Conservation (phyloP, 352 stramenopile species). For the Globisporangium lucens region DNA sequence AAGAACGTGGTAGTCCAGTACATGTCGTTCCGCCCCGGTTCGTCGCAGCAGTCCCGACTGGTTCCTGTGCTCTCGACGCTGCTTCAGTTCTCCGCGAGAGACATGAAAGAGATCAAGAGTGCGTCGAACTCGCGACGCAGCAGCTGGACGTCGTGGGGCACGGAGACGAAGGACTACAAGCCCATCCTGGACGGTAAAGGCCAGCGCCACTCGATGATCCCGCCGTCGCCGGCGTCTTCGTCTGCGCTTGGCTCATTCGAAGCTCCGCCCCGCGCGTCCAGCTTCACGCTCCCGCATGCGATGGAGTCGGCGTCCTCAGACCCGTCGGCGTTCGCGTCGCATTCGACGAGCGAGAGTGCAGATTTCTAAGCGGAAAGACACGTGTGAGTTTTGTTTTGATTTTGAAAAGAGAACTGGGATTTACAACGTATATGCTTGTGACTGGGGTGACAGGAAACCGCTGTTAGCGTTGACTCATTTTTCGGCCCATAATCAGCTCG, state of each 20-base stretch:
- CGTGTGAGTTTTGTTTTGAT: constrained; percentile 1
- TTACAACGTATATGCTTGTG: background rate
- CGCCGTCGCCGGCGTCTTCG: constrained; percentile 14
- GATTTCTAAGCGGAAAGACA: constrained; percentile 51
- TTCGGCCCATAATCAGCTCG: constrained; percentile 83
- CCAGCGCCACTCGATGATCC: constrained; percentile 28
- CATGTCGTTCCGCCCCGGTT: constrained; percentile 84
- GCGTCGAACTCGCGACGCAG: constrained; percentile 45
- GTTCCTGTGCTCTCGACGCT: constrained; percentile 84
- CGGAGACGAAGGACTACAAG: constrained; percentile 61
- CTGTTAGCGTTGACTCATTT: constrained; percentile 50
- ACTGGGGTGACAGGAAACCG: background rate
- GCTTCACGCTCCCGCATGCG: constrained; percentile 51
- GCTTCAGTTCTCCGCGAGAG: constrained; percentile 72
- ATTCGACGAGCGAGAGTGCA: constrained; percentile 42
- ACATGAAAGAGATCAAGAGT: constrained; percentile 79
- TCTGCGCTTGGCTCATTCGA: constrained; percentile 14
- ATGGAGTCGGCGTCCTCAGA: constrained; percentile 30
- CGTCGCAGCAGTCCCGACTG: constrained; percentile 71
- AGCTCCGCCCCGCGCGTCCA: constrained; percentile 34
- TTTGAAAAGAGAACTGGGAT: constrained; percentile 3
- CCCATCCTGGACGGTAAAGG: constrained; percentile 41
- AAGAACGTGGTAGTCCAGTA: constrained; percentile 91
- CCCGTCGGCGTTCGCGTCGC: constrained; percentile 27
- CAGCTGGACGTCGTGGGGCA: constrained; percentile 71